These are phyloP conservation scores for Gossypium mustelinum DNA, from an alignment of 345 rosid species.

Conservation along the genomic window DNA sequence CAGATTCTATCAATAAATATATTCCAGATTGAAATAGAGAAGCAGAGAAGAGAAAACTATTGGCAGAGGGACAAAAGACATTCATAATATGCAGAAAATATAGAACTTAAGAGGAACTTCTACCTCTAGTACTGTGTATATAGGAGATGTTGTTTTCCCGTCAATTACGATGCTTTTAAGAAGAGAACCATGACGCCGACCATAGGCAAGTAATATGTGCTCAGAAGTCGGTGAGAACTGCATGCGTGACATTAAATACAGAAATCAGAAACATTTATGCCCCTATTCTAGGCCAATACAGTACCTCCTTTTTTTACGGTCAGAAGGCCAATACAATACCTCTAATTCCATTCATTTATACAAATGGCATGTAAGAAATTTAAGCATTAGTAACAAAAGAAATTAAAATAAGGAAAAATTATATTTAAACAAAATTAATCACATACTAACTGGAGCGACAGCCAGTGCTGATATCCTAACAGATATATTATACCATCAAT, in stretches of 20 bases:
- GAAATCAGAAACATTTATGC: slow-evolving; percentile 2
- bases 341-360: slow-evolving; percentile 5
- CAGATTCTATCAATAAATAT: not conserved
- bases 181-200: slow-evolving; percentile 91
- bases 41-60: not conserved
- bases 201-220: slow-evolving; percentile 91
- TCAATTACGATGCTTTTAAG: slow-evolving; percentile 84
- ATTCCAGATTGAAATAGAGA: not conserved
- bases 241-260: slow-evolving; percentile 27
- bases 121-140: slow-evolving; percentile 95
- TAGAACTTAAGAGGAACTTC: slow-evolving; percentile 1
- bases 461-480: not conserved
- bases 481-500: not conserved
- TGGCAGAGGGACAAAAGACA: not conserved
- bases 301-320: too few species aligned
- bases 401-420: not conserved
- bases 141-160: slow-evolving; percentile 72
- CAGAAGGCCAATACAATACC: not conserved
- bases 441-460: not conserved
- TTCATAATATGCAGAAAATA: not conserved
- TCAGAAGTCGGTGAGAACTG: slow-evolving; percentile 98
- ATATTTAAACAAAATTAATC: not conserved
- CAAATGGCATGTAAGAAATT: not conserved
- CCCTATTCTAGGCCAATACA: not conserved
- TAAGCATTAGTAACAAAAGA: not conserved